Evolutionary conservation across 306 rosid species (phyloP), one percentile per base, ranked within the genome.

Genomic region (Vicia faba): DNA sequence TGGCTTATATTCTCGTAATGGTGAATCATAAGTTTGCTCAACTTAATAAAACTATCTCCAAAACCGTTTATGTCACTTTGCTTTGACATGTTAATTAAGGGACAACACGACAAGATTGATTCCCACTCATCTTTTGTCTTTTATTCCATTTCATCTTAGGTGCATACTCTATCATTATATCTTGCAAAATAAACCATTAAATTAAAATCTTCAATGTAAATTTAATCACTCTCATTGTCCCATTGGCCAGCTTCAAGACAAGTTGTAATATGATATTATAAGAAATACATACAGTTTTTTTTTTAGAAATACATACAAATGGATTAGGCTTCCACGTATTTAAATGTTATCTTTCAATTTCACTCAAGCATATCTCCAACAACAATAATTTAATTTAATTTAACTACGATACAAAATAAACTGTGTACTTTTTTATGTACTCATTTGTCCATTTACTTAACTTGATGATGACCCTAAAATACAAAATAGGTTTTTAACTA

Each of bases 171-270:
- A 20, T 84, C 83, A 79, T 81, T 73, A 56, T 75, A 54, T 43
- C 90, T 84, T 84, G 76, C 88, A 70, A 75, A 73, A 44, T 73
- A 86, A 82, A 77, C 79, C 78, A 72, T 66, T 18, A 39, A 79
- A 72, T 66, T 16, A 39, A 63, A 59, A 36, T 38, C 46, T 11
- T 36, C 15, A 60, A 14, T 8, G 2, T 7, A n/a, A 29, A 57
- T 7, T 13, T 40, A 50, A 19, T 19, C n/a, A 16, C 12, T 19
- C 36, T 1, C 20, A 55, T 31, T n/a, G 15, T 70, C 63, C 61
- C 57, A 44, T 7, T 46, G 20, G 28, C 28, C 62, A 73, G 45
- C 63, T 49, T 48, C 18, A 35, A 5, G 36, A 28, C 85, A 76
- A 76, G 65, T 72, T 43, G 70, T 77, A 40, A 48, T 62, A 54